Evolutionary conservation across 1,139 yeast species (phyloP).

Genomic region (Hanseniaspora uvarum): DNA sequence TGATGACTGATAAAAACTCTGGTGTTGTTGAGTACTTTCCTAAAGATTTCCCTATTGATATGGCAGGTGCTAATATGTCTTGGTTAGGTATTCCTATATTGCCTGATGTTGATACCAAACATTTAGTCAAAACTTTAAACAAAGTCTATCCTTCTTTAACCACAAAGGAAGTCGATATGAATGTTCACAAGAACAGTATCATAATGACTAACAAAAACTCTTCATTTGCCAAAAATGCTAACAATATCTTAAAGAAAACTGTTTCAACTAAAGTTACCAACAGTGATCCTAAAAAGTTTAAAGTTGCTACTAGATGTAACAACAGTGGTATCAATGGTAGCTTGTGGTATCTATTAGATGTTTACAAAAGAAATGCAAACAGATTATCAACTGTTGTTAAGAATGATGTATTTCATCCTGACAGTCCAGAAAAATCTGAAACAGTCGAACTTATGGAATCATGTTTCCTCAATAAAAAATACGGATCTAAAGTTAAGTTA

Average conservation of each 20-base stretch:
- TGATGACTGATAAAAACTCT: slow-evolving; percentile 72
- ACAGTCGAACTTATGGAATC: slow-evolving; percentile 12
- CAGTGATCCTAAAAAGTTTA: background rate
- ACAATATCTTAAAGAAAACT: background rate
- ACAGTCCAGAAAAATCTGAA: background rate
- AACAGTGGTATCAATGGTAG: slow-evolving; percentile 16
- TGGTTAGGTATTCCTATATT: slow-evolving; percentile 91
- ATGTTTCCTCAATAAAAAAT: slow-evolving; percentile 1
- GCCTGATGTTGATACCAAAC: slow-evolving; percentile 80
- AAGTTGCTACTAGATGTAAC: slow-evolving; percentile 18
- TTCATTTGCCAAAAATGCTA: background rate
- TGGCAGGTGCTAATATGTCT: slow-evolving; percentile 89
- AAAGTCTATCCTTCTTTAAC: slow-evolving; percentile 55
- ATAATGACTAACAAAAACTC: slow-evolving; percentile 48
- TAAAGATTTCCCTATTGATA: slow-evolving; percentile 75
- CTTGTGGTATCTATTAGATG: background rate
- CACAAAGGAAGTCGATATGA: slow-evolving; percentile 60
- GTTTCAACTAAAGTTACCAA: background rate
- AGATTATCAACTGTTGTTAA: slow-evolving; percentile 4
- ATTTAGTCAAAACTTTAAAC: slow-evolving; percentile 58
- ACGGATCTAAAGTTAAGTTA: background rate
- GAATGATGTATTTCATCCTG: slow-evolving; percentile 13
- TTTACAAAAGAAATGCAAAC: background rate
- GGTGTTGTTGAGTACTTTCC: slow-evolving; percentile 90
- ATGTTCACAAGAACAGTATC: slow-evolving; percentile 54